Conservation (phyloP, 1,284 basidiomycete species). For the Ceratobasidium sp. region DNA sequence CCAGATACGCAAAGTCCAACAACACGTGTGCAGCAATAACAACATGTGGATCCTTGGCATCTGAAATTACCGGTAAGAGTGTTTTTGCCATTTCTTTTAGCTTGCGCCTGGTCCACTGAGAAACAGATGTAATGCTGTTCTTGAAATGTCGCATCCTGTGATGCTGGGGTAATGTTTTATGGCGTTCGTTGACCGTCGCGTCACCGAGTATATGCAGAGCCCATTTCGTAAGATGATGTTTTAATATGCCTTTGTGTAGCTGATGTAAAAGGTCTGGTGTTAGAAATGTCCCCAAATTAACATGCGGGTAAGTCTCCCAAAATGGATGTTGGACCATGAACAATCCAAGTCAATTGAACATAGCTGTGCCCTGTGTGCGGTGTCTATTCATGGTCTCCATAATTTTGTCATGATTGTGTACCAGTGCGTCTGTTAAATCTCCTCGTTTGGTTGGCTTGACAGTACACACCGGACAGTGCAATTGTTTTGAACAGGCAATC, state of each 20-base stretch:
- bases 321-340: slow-evolving; percentile 50
- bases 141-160: slow-evolving; percentile 40
- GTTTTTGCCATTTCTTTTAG: slow-evolving; percentile 57
- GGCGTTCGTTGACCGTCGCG: slow-evolving; percentile 43
- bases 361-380: not conserved
- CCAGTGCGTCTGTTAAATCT: not conserved
- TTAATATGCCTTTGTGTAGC: slow-evolving; percentile 45
- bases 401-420: not conserved
- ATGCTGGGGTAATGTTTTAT: slow-evolving; percentile 26
- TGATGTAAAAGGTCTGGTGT: slow-evolving; percentile 57
- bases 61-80: slow-evolving; percentile 55
- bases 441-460: slow-evolving; percentile 24
- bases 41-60: slow-evolving; percentile 41
- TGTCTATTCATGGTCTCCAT: slow-evolving; percentile 10
- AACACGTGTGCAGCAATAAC: slow-evolving; percentile 51
- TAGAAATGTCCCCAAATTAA: slow-evolving; percentile 52
- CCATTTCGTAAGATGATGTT: slow-evolving; percentile 53
- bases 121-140: slow-evolving; percentile 47
- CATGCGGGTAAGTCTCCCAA: slow-evolving; percentile 53
- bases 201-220: slow-evolving; percentile 23
- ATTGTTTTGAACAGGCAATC: slow-evolving; percentile 14
- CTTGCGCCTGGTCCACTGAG: slow-evolving; percentile 56
- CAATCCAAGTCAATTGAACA: slow-evolving; percentile 14
- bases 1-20: slow-evolving; percentile 58
- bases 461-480: slow-evolving; percentile 39